Base-by-base conservation (phyloP, 495 filamentous ascomycete species). In the Immersiella caudata region DNA sequence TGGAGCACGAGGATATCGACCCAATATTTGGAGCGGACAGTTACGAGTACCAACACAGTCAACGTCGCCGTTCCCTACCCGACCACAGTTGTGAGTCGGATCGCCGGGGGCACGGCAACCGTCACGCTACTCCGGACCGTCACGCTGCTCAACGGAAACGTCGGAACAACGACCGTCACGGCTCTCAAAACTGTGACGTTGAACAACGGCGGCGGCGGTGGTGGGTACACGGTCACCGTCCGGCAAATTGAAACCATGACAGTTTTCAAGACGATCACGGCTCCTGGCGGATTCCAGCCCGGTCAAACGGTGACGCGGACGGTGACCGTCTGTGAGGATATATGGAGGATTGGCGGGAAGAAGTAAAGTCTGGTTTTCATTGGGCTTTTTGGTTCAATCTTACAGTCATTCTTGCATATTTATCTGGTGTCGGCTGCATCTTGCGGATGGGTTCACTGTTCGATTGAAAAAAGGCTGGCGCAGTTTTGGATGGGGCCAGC, bases 211-310 rank as follows among this genome's bases (percentile, higher is more conserved):
- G 60, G 60, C 2, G 59, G 59, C n/a, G 40, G 40, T 26, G 40
- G 40, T 18, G 51, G 22, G 20, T n/a, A 16, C 25, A 65, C 63
- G 6, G 52, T 27, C 26, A 65, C 63, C 29, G 29, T 62, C 1
- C 20, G 36, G 9, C 40, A 62, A 12, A 14, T 62, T 9, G 40
- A 33, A 18, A 62, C 60, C 0, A 62, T 65, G 63, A 65, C 63
- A 1, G 63, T 65, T 2, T 36, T 65, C 33, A 35, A 35, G 51
- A 65, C 63, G n/a, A 40, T 65, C 9, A 65, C 63, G 27, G 63
- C 63, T 29, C 63, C 63, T 8, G 63, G 63, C 8, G 54, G 54
- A 14, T 46, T 49, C 24, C 12, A 21, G 8, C 20, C n/a, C 20
- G 27, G 18, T 5, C n/a, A 14, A 40, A 63, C 60, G 20, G 61